A percentile compares a stretch with the other conserved stretches of the same genome.
These are phyloP conservation scores for Citrullus mucosospermus DNA, from an alignment of 306 rosid species.

Conservation along the genomic window DNA sequence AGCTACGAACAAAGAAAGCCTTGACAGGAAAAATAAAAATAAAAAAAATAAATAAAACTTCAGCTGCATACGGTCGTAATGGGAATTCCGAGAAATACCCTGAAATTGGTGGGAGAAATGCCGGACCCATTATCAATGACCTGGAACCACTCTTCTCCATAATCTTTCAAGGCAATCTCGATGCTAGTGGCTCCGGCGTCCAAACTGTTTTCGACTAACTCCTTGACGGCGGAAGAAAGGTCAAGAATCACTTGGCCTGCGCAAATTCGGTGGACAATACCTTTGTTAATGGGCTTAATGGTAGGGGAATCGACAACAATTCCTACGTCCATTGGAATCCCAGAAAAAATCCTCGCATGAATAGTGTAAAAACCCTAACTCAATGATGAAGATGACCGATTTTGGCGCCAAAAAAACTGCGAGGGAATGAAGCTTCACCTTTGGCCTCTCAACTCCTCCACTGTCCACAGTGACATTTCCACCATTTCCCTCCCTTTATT, in stretches of 20 bases:
- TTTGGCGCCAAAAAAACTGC: slow-evolving; percentile 52
- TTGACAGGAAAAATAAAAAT: neutral
- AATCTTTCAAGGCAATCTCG: slow-evolving; percentile 59
- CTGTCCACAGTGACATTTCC: too few species aligned
- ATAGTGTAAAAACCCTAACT: slow-evolving; percentile 2
- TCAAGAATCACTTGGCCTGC: slow-evolving; percentile 90
- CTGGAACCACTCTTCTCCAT: slow-evolving; percentile 70
- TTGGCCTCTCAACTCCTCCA: neutral
- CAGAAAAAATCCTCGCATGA: slow-evolving; percentile 8
- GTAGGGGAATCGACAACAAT: slow-evolving; percentile 27
- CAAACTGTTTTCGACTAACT: slow-evolving; percentile 88
- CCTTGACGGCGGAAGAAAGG: slow-evolving; percentile 95
- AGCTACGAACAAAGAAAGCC: neutral
- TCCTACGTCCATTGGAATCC: slow-evolving; percentile 24
- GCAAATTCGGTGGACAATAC: slow-evolving; percentile 66
- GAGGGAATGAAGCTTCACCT: neutral
- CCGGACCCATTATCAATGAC: slow-evolving; percentile 86
- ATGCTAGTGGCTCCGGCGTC: slow-evolving; percentile 82
- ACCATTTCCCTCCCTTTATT: neutral
- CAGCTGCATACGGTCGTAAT: neutral
- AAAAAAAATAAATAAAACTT: neutral
- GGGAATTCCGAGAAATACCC: slow-evolving; percentile 13
- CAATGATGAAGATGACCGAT: neutral
- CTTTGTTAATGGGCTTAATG: slow-evolving; percentile 57
- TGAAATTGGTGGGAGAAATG: slow-evolving; percentile 66